Evolutionary conservation across 2,329 filamentous ascomycete genomes (phyloP), one percentile per base, ranked within the genome.

Genomic region (Nemania abortiva): DNA sequence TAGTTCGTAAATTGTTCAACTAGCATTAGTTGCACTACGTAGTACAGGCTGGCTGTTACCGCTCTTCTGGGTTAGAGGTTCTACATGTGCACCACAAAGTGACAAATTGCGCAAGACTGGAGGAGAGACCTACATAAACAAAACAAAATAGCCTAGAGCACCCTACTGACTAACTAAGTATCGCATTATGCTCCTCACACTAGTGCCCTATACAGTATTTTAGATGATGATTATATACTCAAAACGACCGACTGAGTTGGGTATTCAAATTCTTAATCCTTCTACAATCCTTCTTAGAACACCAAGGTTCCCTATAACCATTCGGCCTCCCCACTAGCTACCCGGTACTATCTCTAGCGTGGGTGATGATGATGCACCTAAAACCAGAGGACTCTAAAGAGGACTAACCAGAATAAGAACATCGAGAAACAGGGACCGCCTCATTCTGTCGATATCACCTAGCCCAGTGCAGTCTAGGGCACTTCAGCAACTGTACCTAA

Each of bases 261-360:
- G 42, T 18, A 66, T 42, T 47, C 58, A 47, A 57, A 58, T 63
- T 66, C 58, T 37, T 27, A 45, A 45, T 50, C 63, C 50, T 60
- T 37, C 50, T 34, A 15, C 34, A 62, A 63, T 63, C 27, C 45
- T 53, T 20, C 24, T 42, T 15, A 5, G 13, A 42, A 42, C 11
- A 15, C 11, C 13, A 5, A 42, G 13, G 39, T 42, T 42, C 15
- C 15, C 47, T 49, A 49, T 24, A 49, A 49, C 3, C n/a, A 10
- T 49, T 49, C 22, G n/a, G n/a, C n/a, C 47, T 49, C 6, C 6
- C 47, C n/a, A 49, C 22, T 49, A 49, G n/a, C 20, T 42, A 42
- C 15, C 39, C 39, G 39, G 39, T 18, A 42, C 39, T 42, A 42
- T 42, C 10, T 42, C 39, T 15, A 42, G 11, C 39, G 9, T 15